Conservation (phyloP, 1,284 basidiomycete genomes). For the Ustilago curta region DNA sequence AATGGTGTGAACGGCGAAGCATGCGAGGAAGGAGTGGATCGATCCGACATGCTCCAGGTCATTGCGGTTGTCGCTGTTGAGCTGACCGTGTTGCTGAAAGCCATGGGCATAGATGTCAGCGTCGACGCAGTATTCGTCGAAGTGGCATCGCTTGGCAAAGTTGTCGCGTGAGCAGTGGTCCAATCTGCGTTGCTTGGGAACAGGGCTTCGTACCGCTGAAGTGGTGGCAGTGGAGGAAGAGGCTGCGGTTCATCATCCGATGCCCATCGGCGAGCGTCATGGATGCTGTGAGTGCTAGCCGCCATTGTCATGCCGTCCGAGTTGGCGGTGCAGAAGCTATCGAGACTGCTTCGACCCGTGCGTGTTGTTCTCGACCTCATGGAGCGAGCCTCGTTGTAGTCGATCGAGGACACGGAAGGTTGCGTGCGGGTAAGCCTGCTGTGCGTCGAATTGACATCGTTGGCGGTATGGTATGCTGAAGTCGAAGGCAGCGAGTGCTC, state of each 20-base stretch:
- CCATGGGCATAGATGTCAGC: slow-evolving; percentile 29
- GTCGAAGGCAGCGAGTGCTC: slow-evolving; percentile 27
- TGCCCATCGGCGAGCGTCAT: slow-evolving; percentile 11
- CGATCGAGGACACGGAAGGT: slow-evolving; percentile 38
- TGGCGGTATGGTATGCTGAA: slow-evolving; percentile 24
- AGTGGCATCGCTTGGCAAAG: not conserved
- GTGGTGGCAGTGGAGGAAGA: slow-evolving; percentile 30
- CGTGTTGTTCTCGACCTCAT: slow-evolving; percentile 27
- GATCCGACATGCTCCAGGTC: slow-evolving; percentile 43
- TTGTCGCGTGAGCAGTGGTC: slow-evolving; percentile 5
- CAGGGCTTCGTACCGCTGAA: slow-evolving; percentile 37
- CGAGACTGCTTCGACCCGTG: slow-evolving; percentile 31
- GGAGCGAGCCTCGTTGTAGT: slow-evolving; percentile 30
- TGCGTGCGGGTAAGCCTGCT: slow-evolving; percentile 14
- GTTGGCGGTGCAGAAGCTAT: slow-evolving; percentile 42
- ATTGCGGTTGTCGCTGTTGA: slow-evolving; percentile 31
- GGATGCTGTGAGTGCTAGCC: slow-evolving; percentile 21
- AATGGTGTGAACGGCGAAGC: slow-evolving; percentile 53
- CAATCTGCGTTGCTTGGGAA: slow-evolving; percentile 27
- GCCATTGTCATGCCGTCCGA: slow-evolving; percentile 32
- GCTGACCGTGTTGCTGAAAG: slow-evolving; percentile 21
- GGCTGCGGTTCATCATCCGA: slow-evolving; percentile 12
- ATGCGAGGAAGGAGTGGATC: slow-evolving; percentile 40
- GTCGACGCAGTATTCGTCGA: slow-evolving; percentile 19
- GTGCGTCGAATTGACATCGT: slow-evolving; percentile 19